Base-by-base conservation (phyloP, 2,329 filamentous ascomycete species). In the Blastomyces parvus region DNA sequence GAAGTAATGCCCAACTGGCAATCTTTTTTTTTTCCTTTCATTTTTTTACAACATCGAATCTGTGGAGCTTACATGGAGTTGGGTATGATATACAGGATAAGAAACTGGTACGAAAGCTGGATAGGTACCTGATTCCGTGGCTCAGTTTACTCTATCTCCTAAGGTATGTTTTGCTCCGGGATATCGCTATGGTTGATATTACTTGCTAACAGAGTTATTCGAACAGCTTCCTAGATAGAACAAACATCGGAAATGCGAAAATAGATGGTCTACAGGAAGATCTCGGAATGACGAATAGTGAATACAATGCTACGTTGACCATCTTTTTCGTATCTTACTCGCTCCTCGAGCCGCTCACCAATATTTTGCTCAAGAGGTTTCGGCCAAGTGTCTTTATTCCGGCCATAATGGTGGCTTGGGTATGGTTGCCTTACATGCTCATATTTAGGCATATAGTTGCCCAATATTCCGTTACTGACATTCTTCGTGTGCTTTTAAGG, bases 361-460 rank as follows among this genome's bases (percentile, higher is more conserved):
- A 80, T 64, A 65, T 80, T 22, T 72, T 79, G 30, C 70, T 81
- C 64, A 80, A 80, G 68, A 70, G 70, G 30, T 69, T 81, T 59
- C 78, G 81, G 6, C 84, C 82, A 2, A 80, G 78, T 2, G 67
- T 82, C 60, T 84, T 80, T 77, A 79, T 84, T 36, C 79, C 81
- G 3, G 75, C 72, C 64, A 81, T 84, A 67, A 82, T 80, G 74
- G 64, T 79, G 50, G 65, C 67, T 62, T 72, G 75, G 74, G 64
- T 66, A 63, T 22, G 62, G 17, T 30, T 40, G 13, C n/a, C n/a
- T 5, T 38, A 59, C n/a, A 48, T 52, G 44, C 27, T 55, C n/a
- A 25, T 56, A 13, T 14, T 13, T 33, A 17, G 44, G 19, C 50
- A 36, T 19, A 46, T 52, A 40, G 3, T 40, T 30, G 17, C 30